Evolutionary conservation across 192 early-diverging fungal species (phyloP).

Genomic region (Podila minutissima): DNA sequence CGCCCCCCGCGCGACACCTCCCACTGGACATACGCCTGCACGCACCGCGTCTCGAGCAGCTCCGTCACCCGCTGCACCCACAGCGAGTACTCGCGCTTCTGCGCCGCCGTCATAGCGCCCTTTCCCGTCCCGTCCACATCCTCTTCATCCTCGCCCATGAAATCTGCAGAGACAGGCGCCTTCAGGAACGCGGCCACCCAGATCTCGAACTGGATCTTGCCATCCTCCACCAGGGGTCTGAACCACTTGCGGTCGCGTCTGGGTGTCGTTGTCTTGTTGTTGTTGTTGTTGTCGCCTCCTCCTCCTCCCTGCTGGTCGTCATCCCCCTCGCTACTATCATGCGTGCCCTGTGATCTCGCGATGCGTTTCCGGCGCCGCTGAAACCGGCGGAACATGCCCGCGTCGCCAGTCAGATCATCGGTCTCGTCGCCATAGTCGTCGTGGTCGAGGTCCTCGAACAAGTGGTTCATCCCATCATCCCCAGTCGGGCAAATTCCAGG

Average conservation of each 20-base stretch:
- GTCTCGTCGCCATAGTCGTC: conserved; percentile 9
- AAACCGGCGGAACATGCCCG: not conserved
- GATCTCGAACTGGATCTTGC: conserved; percentile 23
- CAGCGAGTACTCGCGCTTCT: not conserved
- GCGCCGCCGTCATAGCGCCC: not conserved
- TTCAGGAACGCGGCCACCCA: conserved; percentile 26
- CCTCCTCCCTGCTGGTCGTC: no score
- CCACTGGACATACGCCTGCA: not conserved
- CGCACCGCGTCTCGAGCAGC: not conserved
- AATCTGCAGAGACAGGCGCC: not conserved
- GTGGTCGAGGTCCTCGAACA: not conserved
- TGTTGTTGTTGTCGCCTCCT: not conserved
- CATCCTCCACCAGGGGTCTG: conserved; percentile 1
- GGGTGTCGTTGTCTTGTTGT: not conserved
- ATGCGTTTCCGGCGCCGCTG: conserved; percentile 4
- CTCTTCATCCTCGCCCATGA: not conserved
- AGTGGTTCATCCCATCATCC: not conserved
- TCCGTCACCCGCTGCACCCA: not conserved
- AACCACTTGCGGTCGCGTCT: conserved; percentile 8
- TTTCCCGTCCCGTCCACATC: not conserved
- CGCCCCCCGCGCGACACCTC: not conserved
- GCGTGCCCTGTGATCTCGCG: no score
- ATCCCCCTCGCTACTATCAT: not conserved
- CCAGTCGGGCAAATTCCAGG: no score
- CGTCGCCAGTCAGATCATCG: not conserved